Percentiles rank a stretch among this genome's conserved stretches.
phyloP scores from a whole-genome alignment of 2,329 filamentous ascomycete genomes.

The Aspergillus oerlinghausenensis region DNA sequence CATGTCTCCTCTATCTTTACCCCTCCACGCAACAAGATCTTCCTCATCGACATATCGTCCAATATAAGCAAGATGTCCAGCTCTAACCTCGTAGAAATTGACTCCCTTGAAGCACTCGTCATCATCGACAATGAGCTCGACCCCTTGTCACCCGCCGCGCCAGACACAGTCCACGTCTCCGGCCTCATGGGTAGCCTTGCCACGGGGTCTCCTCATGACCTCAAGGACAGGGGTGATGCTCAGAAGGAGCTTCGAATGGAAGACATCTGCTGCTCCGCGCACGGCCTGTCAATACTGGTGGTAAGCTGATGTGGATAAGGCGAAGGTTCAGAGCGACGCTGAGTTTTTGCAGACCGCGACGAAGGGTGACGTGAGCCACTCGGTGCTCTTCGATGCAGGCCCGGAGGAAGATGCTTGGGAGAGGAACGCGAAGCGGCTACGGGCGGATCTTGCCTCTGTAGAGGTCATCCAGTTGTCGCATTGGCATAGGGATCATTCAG shows the following conservation, averaged over 20 bases:
- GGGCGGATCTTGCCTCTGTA: constrained; percentile 40
- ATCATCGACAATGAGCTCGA: constrained; percentile 55
- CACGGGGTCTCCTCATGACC: constrained; percentile 29
- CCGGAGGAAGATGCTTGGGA: constrained; percentile 51
- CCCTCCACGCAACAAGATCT: neutral
- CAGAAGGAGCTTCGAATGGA: constrained; percentile 47
- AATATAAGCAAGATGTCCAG: constrained; percentile 3
- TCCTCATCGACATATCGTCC: neutral
- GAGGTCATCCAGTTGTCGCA: constrained; percentile 50
- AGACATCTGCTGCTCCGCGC: constrained; percentile 51
- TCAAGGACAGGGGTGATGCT: constrained; percentile 39
- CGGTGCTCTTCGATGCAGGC: constrained; percentile 51
- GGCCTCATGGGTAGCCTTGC: constrained; percentile 44
- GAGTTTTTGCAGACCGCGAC: constrained; percentile 40
- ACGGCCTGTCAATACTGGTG: constrained; percentile 51
- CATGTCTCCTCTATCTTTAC: neutral
- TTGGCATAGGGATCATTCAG: constrained; percentile 55
- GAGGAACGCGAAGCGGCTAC: constrained; percentile 45
- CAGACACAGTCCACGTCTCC: constrained; percentile 40
- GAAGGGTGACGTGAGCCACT: constrained; percentile 41
- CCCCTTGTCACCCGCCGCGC: constrained; percentile 46
- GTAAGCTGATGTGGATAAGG: no score
- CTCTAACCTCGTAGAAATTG: constrained; percentile 36
- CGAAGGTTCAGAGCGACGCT: neutral
- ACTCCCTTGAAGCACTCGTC: constrained; percentile 46